phyloP scores from a whole-genome alignment of 495 filamentous ascomycete genomes.

The Neurospora sublineolata region DNA sequence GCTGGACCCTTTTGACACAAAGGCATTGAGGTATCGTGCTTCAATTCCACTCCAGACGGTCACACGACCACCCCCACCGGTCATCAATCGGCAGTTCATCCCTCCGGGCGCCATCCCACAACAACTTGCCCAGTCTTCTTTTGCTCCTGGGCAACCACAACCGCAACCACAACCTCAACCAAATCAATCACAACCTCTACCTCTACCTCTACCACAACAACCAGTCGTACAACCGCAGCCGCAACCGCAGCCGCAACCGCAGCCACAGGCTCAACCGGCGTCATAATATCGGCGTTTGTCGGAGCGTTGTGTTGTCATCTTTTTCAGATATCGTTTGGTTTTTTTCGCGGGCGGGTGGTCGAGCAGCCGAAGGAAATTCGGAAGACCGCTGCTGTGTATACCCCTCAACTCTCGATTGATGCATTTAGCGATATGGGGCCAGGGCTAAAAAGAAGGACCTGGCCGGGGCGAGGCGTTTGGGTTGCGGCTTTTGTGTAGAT shows the following conservation, averaged over 20 bases:
- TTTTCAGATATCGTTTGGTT: background rate
- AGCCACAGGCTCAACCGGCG: constrained; percentile 2
- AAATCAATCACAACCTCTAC: background rate
- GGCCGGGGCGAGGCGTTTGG: constrained; percentile 20
- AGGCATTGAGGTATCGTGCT: constrained; percentile 60
- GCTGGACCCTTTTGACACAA: constrained; percentile 58
- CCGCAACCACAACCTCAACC: constrained; percentile 13
- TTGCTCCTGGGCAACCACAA: constrained; percentile 2
- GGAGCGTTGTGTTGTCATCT: background rate
- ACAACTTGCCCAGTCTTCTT: background rate
- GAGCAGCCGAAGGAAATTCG: constrained; percentile 1
- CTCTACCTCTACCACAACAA: constrained; percentile 1
- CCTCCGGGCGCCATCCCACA: background rate
- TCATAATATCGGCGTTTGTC: constrained; percentile 1
- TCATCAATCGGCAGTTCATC: background rate
- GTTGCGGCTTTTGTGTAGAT: constrained; percentile 17
- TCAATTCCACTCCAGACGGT: constrained; percentile 45
- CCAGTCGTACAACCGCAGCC: background rate
- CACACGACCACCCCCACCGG: background rate
- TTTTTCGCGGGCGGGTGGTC: background rate
- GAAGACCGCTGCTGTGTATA: constrained; percentile 11
- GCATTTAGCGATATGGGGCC: constrained; percentile 21
- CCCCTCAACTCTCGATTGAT: constrained; percentile 20
- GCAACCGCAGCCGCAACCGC: constrained; percentile 7
- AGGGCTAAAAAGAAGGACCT: constrained; percentile 7